Conservation (phyloP, 2,329 filamentous ascomycete genomes). For the Aspergillus ochraceus region DNA sequence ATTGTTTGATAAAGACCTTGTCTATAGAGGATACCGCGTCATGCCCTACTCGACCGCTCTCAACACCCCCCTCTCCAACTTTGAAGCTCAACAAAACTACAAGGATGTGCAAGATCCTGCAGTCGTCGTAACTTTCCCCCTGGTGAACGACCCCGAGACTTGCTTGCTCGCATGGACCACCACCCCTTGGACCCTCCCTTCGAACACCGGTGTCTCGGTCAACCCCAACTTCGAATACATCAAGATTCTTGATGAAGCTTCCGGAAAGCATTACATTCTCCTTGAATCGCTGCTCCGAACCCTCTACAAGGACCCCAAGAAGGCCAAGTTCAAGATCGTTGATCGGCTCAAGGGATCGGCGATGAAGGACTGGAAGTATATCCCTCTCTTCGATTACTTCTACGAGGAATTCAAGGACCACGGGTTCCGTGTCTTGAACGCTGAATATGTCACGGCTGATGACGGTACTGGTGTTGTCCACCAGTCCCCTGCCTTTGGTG, state of each 20-base stretch:
- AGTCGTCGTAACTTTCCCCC: conserved; percentile 82
- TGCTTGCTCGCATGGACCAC: conserved; percentile 85
- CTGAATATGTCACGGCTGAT: conserved; percentile 81
- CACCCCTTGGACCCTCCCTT: conserved; percentile 83
- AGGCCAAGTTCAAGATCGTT: conserved; percentile 85
- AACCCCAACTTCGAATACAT: conserved; percentile 84
- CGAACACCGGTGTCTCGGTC: conserved; percentile 73
- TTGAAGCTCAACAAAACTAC: conserved; percentile 93
- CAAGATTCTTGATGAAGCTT: conserved; percentile 80
- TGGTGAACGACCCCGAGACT: conserved; percentile 73
- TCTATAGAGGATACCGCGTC: conserved; percentile 87
- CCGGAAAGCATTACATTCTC: conserved; percentile 80
- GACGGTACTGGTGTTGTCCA: conserved; percentile 94
- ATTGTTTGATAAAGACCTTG: conserved; percentile 82
- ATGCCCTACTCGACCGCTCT: conserved; percentile 95
- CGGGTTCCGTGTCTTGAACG: conserved; percentile 80
- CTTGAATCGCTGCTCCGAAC: conserved; percentile 78
- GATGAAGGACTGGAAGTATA: conserved; percentile 85
- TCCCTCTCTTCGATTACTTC: conserved; percentile 87
- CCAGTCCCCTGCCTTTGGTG: conserved; percentile 88
- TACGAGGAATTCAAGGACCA: conserved; percentile 83
- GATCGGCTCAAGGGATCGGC: conserved; percentile 78
- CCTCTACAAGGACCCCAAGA: conserved; percentile 92
- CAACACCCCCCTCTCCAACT: conserved; percentile 87
- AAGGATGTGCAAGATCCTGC: conserved; percentile 90